phyloP scores from a whole-genome alignment of 179 eudicot genomes.

The Beta macrorhiza region DNA sequence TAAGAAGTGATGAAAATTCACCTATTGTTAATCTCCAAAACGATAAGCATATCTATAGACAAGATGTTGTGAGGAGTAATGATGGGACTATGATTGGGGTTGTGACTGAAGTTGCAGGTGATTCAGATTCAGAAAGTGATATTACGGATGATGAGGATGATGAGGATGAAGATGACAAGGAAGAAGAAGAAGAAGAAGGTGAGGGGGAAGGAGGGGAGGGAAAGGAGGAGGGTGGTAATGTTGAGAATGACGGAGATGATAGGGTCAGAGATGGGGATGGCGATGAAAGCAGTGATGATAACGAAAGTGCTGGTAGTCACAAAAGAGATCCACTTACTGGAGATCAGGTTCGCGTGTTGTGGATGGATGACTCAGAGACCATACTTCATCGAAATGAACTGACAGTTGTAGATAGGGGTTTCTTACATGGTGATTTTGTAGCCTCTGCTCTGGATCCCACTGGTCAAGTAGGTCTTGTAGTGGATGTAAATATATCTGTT shows the following conservation, averaged over 20 bases:
- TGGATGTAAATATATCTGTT: conserved; percentile 64
- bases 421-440: conserved; percentile 89
- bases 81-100: conserved; percentile 62
- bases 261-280: conserved; percentile 29
- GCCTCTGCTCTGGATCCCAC: conserved; percentile 78
- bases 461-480: conserved; percentile 91
- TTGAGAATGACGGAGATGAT: conserved; percentile 35
- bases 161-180: conserved; percentile 35
- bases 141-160: conserved; percentile 56
- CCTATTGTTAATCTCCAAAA: conserved; percentile 30
- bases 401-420: conserved; percentile 74
- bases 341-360: conserved; percentile 80
- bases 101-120: conserved; percentile 96
- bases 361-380: conserved; percentile 86
- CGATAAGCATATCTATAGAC: conserved; percentile 59
- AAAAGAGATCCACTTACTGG: conserved; percentile 51
- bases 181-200: conserved; percentile 27
- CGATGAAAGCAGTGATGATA: conserved; percentile 39
- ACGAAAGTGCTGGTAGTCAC: conserved; percentile 27
- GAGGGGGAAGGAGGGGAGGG: conserved; percentile 30
- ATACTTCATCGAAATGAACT: conserved; percentile 54
- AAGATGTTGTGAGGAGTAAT: conserved; percentile 80
- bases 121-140: conserved; percentile 84
- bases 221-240: conserved; percentile 32
- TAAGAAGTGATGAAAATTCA: conserved; percentile 19